Percentiles rank a stretch among this genome's conserved stretches.
Conservation (phyloP, 2,329 filamentous ascomycete species). For the Alternaria tenuissima region DNA sequence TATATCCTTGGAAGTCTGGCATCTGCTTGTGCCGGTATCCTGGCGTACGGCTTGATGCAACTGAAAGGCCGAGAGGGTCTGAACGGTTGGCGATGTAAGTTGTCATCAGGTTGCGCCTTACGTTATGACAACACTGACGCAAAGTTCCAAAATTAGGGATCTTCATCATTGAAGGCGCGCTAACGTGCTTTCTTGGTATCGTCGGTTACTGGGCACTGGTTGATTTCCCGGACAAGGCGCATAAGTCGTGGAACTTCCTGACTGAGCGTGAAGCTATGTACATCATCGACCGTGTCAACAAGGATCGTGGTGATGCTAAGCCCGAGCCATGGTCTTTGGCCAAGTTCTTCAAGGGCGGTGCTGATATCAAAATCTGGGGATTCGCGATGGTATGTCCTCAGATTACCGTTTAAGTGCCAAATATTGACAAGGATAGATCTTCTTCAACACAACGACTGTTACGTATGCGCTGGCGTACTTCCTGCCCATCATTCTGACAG, state of each 20-base stretch:
- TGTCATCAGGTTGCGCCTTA: constrained; percentile 15
- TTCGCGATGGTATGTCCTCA: constrained; percentile 54
- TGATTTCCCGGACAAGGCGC: constrained; percentile 57
- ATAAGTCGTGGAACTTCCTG: constrained; percentile 55
- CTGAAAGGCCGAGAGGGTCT: constrained; percentile 63
- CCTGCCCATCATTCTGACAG: constrained; percentile 74
- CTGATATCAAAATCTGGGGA: constrained; percentile 64
- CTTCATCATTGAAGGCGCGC: constrained; percentile 55
- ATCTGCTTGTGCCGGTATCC: constrained; percentile 71
- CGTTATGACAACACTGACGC: constrained; percentile 26
- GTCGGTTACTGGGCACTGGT: constrained; percentile 55
- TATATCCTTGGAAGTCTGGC: constrained; percentile 74
- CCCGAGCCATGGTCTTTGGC: constrained; percentile 57
- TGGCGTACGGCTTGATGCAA: constrained; percentile 75
- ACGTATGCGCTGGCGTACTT: constrained; percentile 82
- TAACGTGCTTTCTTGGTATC: constrained; percentile 53
- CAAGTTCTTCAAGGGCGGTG: constrained; percentile 58
- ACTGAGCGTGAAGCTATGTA: constrained; percentile 57
- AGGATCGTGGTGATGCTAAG: constrained; percentile 62
- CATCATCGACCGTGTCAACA: constrained; percentile 61
- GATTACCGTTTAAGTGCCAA: not conserved
- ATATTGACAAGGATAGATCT: constrained; percentile 50
- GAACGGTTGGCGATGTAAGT: constrained; percentile 54
- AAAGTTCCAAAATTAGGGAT: constrained; percentile 50
- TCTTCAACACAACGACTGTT: constrained; percentile 72